phyloP scores from a whole-genome alignment of 1,284 basidiomycete genomes.

The Apiotrichum sp. region DNA sequence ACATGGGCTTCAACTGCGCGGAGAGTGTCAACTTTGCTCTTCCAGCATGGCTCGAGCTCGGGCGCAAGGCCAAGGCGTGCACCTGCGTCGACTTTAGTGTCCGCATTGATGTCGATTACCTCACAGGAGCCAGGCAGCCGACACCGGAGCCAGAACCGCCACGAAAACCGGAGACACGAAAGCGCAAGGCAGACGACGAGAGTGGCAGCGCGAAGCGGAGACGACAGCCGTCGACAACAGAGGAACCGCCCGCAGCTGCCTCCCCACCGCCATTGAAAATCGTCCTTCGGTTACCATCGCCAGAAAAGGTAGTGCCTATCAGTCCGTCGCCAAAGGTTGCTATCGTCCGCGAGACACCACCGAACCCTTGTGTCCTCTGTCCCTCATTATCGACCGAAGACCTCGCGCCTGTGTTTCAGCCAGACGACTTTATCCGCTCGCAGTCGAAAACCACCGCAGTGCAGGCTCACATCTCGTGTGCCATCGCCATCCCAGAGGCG shows the following conservation, averaged over 20 bases:
- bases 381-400: conserved; percentile 56
- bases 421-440: conserved; percentile 12
- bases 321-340: conserved; percentile 6
- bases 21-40: conserved; percentile 98
- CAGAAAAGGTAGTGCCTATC: conserved; percentile 3
- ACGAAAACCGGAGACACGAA: neutral
- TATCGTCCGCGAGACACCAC: neutral
- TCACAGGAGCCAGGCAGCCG: conserved; percentile 41
- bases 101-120: conserved; percentile 78
- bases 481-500: conserved; percentile 72
- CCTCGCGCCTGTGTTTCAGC: conserved; percentile 55
- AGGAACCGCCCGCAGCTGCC: too few species aligned
- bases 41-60: conserved; percentile 88
- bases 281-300: neutral
- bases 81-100: conserved; percentile 81
- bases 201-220: neutral
- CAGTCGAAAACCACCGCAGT: conserved; percentile 7
- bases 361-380: conserved; percentile 70
- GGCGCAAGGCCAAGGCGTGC: conserved; percentile 73
- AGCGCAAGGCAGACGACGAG: neutral
- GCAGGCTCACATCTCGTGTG: conserved; percentile 61
- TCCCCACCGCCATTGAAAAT: neutral
- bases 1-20: conserved; percentile 94
- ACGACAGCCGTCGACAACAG: neutral
- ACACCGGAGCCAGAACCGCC: neutral